These are phyloP conservation scores for Hordeum vulgare DNA, from an alignment of 176 grass and related monocot species.

Conservation along the genomic window MorexV3_pseudomolecules_assembly NC_058523.1:153069751-153070250, in stretches of 20 bases:
- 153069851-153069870: conserved; percentile 46
- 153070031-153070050: background rate
- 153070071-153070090: background rate
- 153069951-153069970: background rate
- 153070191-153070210: background rate
- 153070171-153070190: background rate
- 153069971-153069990: background rate
- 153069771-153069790: background rate
- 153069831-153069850: conserved; percentile 92
- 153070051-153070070: background rate
- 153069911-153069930: background rate
- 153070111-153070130: background rate
- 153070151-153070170: background rate
- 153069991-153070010: background rate
- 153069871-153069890: background rate
- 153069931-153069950: background rate
- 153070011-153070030: background rate
- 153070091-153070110: background rate
- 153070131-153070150: too few relatives aligned
- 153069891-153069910: background rate
- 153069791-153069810: conserved; percentile 17
- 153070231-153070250: background rate
- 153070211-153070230: background rate
- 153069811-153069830: conserved; percentile 89
- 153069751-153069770: background rate